These are phyloP conservation scores for Umbilicaria muhlenbergii DNA, from an alignment of 495 filamentous ascomycete genomes.

Conservation along the genomic window DNA sequence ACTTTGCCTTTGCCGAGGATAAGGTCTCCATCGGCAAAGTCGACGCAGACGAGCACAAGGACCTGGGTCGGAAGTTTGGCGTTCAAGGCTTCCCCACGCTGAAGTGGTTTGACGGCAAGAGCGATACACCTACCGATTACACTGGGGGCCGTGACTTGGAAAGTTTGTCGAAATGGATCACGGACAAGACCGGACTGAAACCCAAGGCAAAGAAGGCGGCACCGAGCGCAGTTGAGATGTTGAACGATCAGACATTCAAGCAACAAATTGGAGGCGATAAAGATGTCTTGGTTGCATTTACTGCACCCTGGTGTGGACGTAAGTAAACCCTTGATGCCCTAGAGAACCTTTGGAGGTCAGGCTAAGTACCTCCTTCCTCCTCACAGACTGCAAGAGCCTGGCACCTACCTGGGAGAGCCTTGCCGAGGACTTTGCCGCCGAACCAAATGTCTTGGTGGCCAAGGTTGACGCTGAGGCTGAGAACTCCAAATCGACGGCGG, in stretches of 20 bases:
- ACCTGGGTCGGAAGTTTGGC: slow-evolving; percentile 68
- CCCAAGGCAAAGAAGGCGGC: slow-evolving; percentile 52
- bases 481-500: slow-evolving; percentile 60
- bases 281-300: slow-evolving; percentile 90
- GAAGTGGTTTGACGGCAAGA: slow-evolving; percentile 98
- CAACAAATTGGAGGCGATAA: slow-evolving; percentile 66
- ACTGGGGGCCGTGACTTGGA: slow-evolving; percentile 78
- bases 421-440: slow-evolving; percentile 65
- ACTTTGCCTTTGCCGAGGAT: slow-evolving; percentile 57
- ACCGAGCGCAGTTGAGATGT: slow-evolving; percentile 59
- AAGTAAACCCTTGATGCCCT: slow-evolving; percentile 26
- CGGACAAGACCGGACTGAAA: slow-evolving; percentile 77
- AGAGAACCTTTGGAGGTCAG: not conserved
- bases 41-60: slow-evolving; percentile 78
- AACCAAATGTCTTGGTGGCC: slow-evolving; percentile 66
- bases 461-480: slow-evolving; percentile 90
- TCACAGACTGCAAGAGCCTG: slow-evolving; percentile 83
- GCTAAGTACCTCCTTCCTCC: slow-evolving; percentile 12
- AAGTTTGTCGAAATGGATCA: slow-evolving; percentile 62
- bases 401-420: slow-evolving; percentile 83
- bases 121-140: slow-evolving; percentile 73
- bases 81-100: slow-evolving; percentile 92
- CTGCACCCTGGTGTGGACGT: slow-evolving; percentile 95
- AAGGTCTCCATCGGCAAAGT: slow-evolving; percentile 89
- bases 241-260: slow-evolving; percentile 70